Percentiles rank a stretch among this genome's conserved stretches.
Conservation (phyloP, 1,284 basidiomycete genomes). For the Flammula alnicola region DNA sequence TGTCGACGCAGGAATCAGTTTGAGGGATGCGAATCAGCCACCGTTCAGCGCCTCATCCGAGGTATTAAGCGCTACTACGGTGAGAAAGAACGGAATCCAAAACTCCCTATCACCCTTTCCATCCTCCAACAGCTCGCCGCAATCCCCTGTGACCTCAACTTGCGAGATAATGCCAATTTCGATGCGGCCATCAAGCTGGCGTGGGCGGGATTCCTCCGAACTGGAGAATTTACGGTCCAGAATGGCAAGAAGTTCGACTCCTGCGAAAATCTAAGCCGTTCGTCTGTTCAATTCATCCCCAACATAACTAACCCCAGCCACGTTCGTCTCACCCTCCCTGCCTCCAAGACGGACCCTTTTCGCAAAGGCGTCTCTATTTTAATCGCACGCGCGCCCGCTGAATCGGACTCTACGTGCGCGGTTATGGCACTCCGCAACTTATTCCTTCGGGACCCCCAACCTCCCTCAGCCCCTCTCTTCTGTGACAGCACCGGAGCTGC, state of each 20-base stretch:
- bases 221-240: conserved; percentile 32
- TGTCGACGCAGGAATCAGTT: conserved; percentile 26
- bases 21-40: conserved; percentile 28
- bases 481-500: conserved; percentile 11
- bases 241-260: conserved; percentile 9
- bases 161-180: conserved; percentile 2
- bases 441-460: conserved; percentile 15
- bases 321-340: conserved; percentile 33
- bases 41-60: conserved; percentile 29
- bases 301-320: conserved; percentile 21
- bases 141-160: neutral
- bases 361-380: conserved; percentile 34
- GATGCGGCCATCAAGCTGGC: conserved; percentile 31
- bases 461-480: conserved; percentile 20
- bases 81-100: conserved; percentile 34
- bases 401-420: conserved; percentile 26
- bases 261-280: neutral
- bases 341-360: conserved; percentile 44
- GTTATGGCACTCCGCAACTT: conserved; percentile 29
- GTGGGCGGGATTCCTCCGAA: conserved; percentile 33
- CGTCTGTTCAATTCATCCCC: neutral
- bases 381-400: conserved; percentile 28
- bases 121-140: conserved; percentile 27
- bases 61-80: conserved; percentile 37
- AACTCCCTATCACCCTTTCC: conserved; percentile 37